Base-by-base conservation (phyloP, 192 early-diverging fungal species). In the Coemansia aciculifera region DNA sequence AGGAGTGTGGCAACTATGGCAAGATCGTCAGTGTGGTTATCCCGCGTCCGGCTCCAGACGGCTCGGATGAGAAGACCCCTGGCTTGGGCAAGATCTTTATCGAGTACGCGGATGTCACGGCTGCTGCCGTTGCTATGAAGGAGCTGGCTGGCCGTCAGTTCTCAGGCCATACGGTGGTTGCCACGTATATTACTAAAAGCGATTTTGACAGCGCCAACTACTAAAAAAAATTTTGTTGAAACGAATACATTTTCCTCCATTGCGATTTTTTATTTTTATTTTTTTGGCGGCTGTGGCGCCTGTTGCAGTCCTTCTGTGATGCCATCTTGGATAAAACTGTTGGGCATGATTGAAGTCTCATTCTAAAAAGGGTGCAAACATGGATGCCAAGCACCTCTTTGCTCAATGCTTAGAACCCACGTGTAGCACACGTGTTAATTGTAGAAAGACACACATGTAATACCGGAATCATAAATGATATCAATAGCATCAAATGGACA, bases 11-110 rank as follows among this genome's bases (percentile, higher is more conserved):
- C 43, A 95, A 90, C 72, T 97, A 90, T 79, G 97, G 97, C 13
- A 69, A 67, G n/a, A 78, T 99, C n/a, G 48, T 74, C 5, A 88
- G 90, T 10, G 79, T 98, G 67, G 87, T 86, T 66, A 96, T 99
- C 69, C 97, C 97, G 24, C 81, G 94, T 36, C 92, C 93, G 12
- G 67, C 72, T 12, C 66, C 81, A 32, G 73, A 74, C 13, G 43
- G 67, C 44, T 68, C 83, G 24, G 79, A 77, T 13, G 49, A 19
- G 17, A 72, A 79, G 10, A 86, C 84, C 21, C 70, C 90, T 3
- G 93, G 95, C 39, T 75, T 94, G 24, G 97, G 94, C 74, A 97
- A 95, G 94, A 93, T 98, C 64, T 97, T 94, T 86, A 88, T 98
- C 48, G 81, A 90, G 72, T 99, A 85, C 68, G 73, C 72, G 19